Conservation (phyloP, 225 moss, liverwort and hornwort genomes). For the Pleurozium schreberi region DNA sequence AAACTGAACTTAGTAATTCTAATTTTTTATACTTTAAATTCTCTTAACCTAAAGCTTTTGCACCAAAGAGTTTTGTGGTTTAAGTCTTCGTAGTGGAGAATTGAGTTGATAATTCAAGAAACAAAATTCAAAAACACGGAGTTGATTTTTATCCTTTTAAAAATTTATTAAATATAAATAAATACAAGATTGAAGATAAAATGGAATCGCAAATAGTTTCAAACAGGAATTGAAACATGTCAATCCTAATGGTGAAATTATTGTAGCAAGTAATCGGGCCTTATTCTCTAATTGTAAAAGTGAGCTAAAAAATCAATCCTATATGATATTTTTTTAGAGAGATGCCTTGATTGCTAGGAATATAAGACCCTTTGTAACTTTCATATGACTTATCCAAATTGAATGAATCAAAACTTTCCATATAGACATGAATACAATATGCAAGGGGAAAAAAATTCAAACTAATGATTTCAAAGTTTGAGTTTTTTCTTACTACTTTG, state of each 20-base stretch:
- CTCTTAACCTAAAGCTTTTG: not conserved
- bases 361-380: not conserved
- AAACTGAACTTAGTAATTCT: not conserved
- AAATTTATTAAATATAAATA: not conserved
- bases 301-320: not conserved
- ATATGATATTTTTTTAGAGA: not conserved
- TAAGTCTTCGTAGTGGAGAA: not conserved
- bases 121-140: not conserved
- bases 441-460: not conserved
- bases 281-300: accelerated
- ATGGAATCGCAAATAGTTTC: not conserved
- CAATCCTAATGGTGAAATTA: no score
- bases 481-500: accelerated
- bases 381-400: not conserved
- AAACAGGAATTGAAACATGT: not conserved
- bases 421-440: not conserved
- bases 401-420: not conserved
- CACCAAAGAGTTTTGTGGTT: not conserved
- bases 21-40: not conserved
- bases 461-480: not conserved
- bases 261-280: not conserved
- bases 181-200: not conserved
- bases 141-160: not conserved
- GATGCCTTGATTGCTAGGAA: not conserved
- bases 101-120: not conserved